Conservation (phyloP, 2,329 filamentous ascomycete species). For the Beauveria caledonica region DNA sequence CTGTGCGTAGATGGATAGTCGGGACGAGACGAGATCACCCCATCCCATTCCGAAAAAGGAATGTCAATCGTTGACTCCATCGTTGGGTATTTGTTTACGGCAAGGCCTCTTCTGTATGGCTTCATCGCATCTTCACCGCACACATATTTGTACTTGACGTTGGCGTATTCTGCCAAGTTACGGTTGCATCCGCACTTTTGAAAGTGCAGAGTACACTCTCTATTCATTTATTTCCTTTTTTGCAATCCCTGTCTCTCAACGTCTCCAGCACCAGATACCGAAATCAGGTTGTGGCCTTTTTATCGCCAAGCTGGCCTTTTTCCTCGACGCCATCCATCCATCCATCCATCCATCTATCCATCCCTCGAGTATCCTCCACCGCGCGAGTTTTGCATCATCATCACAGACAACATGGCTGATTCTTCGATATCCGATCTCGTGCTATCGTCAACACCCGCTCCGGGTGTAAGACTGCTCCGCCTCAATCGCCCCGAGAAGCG, state of each 20-base stretch:
- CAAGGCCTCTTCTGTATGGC: not conserved
- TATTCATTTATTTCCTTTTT: not conserved
- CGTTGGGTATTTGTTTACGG: not conserved
- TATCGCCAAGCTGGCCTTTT: not conserved
- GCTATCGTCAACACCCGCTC: constrained; percentile 18
- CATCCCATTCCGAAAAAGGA: constrained; percentile 6
- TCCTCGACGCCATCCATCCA: not conserved
- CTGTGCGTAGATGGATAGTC: not conserved
- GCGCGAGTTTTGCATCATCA: not conserved
- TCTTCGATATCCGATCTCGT: constrained; percentile 6
- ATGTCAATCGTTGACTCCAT: not conserved
- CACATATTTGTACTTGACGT: not conserved
- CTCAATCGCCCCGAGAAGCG: constrained; percentile 45
- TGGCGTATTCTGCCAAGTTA: not conserved
- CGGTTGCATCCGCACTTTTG: not conserved
- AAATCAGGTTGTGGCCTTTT: not conserved
- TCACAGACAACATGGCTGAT: not conserved
- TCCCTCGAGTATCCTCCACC: not conserved
- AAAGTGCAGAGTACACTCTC: not conserved
- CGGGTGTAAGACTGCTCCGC: constrained; percentile 35
- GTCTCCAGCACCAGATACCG: no score
- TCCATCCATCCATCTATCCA: not conserved
- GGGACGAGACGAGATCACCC: not conserved
- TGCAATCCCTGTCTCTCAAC: not conserved
- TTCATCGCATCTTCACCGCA: not conserved